A percentile compares a stretch with the other conserved stretches of the same genome.
Evolutionary conservation across 768 basidiomycete genomes (phyloP).

Genomic region (Suillus subalutaceus): DNA sequence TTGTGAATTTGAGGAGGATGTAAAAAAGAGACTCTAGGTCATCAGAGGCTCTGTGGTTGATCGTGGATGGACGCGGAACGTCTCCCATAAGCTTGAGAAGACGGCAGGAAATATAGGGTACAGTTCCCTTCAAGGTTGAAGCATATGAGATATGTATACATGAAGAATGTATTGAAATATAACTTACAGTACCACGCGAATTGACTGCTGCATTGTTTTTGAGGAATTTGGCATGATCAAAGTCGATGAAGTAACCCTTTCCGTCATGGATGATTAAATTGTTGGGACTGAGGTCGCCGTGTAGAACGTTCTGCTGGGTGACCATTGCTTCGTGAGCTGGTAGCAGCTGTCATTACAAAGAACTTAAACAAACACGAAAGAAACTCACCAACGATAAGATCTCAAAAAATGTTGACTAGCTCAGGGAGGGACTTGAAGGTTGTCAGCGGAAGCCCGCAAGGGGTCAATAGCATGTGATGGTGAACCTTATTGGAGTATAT

Average conservation of each 20-base stretch:
- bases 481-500: neutral
- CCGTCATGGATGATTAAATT: neutral
- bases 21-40: neutral
- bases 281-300: neutral
- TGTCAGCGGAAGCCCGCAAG: neutral
- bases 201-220: neutral
- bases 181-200: neutral
- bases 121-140: constrained; percentile 3
- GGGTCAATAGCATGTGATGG: neutral
- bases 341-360: neutral
- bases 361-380: constrained; percentile 19
- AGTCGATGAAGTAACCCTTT: neutral
- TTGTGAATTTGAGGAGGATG: neutral
- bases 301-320: neutral
- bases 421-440: neutral
- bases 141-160: too few relatives aligned
- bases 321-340: neutral
- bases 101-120: neutral
- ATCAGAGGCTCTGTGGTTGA: neutral
- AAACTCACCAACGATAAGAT: neutral
- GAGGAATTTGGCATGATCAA: neutral
- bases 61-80: rapidly evolving
- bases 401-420: neutral
- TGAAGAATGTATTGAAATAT: too few relatives aligned
- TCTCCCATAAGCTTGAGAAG: neutral